Evolutionary conservation across 805 yeast species (phyloP), one percentile per base, ranked within the genome.

Genomic region (Priceomyces melissophilus): DNA sequence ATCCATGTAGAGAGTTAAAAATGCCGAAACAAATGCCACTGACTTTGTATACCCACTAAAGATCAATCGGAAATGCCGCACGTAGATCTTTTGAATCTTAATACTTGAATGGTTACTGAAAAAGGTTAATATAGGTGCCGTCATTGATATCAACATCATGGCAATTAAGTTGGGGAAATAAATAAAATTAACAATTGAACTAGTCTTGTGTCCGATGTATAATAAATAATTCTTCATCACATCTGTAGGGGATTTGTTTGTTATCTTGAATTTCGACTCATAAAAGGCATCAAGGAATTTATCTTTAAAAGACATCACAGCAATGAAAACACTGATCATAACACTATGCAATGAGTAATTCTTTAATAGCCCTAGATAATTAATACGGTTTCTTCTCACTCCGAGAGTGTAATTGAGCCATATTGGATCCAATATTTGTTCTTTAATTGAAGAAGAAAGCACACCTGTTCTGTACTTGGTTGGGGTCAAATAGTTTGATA

Each of bases 401-500:
- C 67, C 65, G 38, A 66, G 47, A 23, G 60, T 49, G 43, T 56
- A 68, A 43, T 67, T 64, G 39, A 56, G 58, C 75, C 75, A 69
- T 37, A 69, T 65, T 1, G 75, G 73, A 40, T 66, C 63, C 42
- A 68, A 53, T 4, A 65, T 50, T 25, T 54, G 44, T 5, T 49
- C 38, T 42, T 63, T 68, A 36, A 69, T 58, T 30, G 53, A 52
- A 11, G 57, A 40, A 3, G 70, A 59, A 15, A 68, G 48, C 44
- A 65, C 70, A 47, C 66, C 67, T 46, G 60, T 52, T 47, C 54
- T 58, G 51, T 48, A 60, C 30, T 44, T 52, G 2, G 73, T 63
- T 2, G 73, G 73, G 0, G 75, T 65, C 42, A 69, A 49, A 49
- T 66, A 67, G 45, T 66, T 65, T 29, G 71, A 63, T 29, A 69